These are phyloP conservation scores for Rubia peregrina DNA, from an alignment of 305 asterid species.

Conservation along the genomic window DNA sequence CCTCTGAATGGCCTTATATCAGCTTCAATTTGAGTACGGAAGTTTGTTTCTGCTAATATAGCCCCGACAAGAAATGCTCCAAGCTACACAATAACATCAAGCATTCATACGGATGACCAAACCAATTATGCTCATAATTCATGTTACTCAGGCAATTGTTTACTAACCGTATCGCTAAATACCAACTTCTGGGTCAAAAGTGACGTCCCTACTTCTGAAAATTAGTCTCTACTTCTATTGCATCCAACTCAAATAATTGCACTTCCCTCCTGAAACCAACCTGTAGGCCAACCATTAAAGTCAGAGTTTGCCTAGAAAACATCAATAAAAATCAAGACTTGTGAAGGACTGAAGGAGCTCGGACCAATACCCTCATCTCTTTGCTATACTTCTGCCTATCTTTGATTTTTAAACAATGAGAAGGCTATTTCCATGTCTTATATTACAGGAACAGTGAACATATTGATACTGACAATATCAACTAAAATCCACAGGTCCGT, in stretches of 20 bases:
- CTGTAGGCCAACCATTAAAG: conserved; percentile 32
- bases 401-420: too few relatives aligned
- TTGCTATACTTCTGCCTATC: too few relatives aligned
- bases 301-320: not conserved
- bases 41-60: conserved; percentile 88
- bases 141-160: conserved; percentile 17
- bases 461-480: too few relatives aligned
- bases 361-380: too few relatives aligned
- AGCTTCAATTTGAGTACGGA: conserved; percentile 98
- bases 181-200: conserved; percentile 91
- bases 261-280: conserved; percentile 91
- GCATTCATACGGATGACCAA: conserved; percentile 15
- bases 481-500: too few relatives aligned
- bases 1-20: conserved; percentile 99
- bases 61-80: conserved; percentile 99
- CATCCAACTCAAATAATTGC: conserved; percentile 92
- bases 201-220: conserved; percentile 96
- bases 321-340: conserved; percentile 14
- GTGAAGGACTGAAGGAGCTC: too few relatives aligned
- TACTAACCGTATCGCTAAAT: conserved; percentile 95
- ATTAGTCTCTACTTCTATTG: conserved; percentile 76
- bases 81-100: conserved; percentile 47
- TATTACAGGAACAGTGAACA: too few relatives aligned
- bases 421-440: too few relatives aligned
- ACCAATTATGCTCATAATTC: conserved; percentile 11